Base-by-base conservation (phyloP, 352 stramenopile species). In the Globisporangium abappressorium region DNA sequence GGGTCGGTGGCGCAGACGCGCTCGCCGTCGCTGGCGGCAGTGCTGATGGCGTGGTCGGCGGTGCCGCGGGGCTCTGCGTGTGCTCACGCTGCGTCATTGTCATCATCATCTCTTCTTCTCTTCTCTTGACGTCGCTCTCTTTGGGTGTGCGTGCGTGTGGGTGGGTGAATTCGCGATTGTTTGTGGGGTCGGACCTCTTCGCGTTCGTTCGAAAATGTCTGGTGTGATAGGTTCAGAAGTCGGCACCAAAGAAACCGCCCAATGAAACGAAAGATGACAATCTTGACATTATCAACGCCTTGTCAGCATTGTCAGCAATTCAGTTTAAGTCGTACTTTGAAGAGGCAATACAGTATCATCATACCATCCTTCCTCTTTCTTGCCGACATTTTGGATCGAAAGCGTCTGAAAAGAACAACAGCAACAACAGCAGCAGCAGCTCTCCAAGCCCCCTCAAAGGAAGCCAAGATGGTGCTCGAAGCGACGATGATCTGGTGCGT, bases 401-500 rank as follows among this genome's bases (percentile, higher is more conserved):
- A 38, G 43, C 15, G 18, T 51, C 15, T n/a, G 14, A n/a, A 49
- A 49, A 49, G 41, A 49, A 49, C 15, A 53, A 7, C 22, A 28
- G 47, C 36, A 57, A 73, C 57, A 26, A 43, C 30, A 64, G 62
- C 61, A 57, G 36, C 61, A 74, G 62, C 53, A 65, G 66, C 38
- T 20, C 41, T n/a, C 15, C 24, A 49, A 61, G 43, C 46, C 46
- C 57, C 56, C 34, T 54, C 22, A 26, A 24, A 28, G 59, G 69
- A 38, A 56, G 53, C 51, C 4, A 83, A 62, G 66, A 94, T 94
- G 86, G 82, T 85, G 80, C 85, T 95, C 74, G 87, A 95, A 86
- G 91, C 84, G 76, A 95, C 87, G 60, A 93, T 95, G 82, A 93
- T 93, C 58, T 95, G 87, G 85, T 94, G 66, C 67, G 85, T 79